Base-by-base conservation (phyloP, 2,329 filamentous ascomycete genomes). In the Grosmannia serpens region DNA sequence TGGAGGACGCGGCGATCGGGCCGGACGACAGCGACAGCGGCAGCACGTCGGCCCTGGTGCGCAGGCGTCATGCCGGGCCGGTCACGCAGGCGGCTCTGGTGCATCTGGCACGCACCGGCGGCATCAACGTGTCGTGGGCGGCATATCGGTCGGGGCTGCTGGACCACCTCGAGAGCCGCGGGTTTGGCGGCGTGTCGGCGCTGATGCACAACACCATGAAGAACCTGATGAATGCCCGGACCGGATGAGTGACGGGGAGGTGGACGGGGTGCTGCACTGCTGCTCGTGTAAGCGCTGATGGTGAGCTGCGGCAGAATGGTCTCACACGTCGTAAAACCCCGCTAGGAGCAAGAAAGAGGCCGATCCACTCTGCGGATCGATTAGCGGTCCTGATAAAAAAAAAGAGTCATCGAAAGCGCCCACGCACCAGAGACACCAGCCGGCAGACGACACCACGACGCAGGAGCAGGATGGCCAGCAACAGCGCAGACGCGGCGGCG, bases 161-260 rank as follows among this genome's bases (percentile, higher is more conserved):
- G 59, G 77, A 78, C 55, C 83, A 84, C 71, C 70, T 95, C 61
- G 85, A 86, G 60, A 74, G 72, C 7, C 79, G 78, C 57, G 87
- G 86, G 0, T 77, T 87, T 52, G 72, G 70, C 13, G 90, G 90
- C 0, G 77, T 92, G 33, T 79, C 81, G 20, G 78, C 85, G 62
- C 71, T 95, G 65, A 86, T 95, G 78, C 87, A 87, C 69, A 89
- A 84, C 65, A 91, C 88, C 1, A 90, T 94, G 82, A 89, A 86
- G 68, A 83, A 86, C 55, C 71, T 92, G 64, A 84, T 83, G 71
- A 80, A 75, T 60, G 70, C 72, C 15, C 59, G 60, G 55, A 46
- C 50, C 11, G 15, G 50, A 56, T 57, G 52, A 33, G 33, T 54
- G 51, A 44, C 58, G 29, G 17, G 27, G 27, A 13, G 22, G 24